Base-by-base conservation (phyloP, 2,329 filamentous ascomycete species). In the Penicillium sp. region DNA sequence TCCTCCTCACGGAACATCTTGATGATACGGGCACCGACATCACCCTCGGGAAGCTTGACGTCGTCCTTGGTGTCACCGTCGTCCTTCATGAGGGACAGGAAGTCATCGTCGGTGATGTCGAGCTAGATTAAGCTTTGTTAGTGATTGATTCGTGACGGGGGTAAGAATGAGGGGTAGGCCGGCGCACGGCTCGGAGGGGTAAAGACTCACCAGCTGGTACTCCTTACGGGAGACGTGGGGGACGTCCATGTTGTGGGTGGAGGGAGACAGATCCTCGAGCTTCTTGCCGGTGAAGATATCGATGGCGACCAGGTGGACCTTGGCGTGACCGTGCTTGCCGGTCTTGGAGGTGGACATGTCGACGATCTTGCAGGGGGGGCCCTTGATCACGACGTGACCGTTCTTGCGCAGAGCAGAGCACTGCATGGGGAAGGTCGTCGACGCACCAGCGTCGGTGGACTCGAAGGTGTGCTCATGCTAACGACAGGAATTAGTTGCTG, bases 301-400 rank as follows among this genome's bases (percentile, higher is more conserved):
- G 80, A 96, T 88, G 78, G 92, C 95, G 76, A 97, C 90, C 74
- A 99, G 85, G 84, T 99, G 94, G 80, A 99, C 95, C 89, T 99
- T 99, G 84, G 95, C 95, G 91, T 99, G 96, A 82, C 95, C 95
- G 90, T 99, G 95, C 92, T 99, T 99, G 84, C 95, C 95, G 72
- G 95, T 99, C 93, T 99, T 99, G 81, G 95, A 99, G 85, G 95
- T 99, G 72, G 92, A 96, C 96, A 99, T 99, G 78, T 99, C 95
- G 81, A 98, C 91, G 75, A 99, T 99, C 91, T 98, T 99, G 93
- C 95, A 99, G 75, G 95, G 96, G 75, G 95, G 95, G 83, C 86
- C 84, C 89, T 99, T 99, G 85, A 99, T 98, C 80, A 94, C 89
- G 81, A 99, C 95, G 87, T 90, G 89, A 70, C 95, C 94, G 89